Base-by-base conservation (phyloP, 1,284 basidiomycete species). In the Ceratobasidium sp. region DNA sequence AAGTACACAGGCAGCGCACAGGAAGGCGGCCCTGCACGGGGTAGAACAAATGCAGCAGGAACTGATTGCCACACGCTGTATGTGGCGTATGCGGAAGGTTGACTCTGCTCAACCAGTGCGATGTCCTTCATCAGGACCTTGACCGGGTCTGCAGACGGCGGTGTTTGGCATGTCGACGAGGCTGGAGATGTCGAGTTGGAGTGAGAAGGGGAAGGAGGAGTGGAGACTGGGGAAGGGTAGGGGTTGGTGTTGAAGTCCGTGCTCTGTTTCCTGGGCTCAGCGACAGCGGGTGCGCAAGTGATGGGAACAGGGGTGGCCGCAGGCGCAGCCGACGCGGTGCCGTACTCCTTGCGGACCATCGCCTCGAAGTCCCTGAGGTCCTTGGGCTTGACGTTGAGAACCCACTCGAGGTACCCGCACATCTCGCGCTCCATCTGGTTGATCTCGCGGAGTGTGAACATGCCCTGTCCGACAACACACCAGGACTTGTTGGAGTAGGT, bases 331-430 rank as follows among this genome's bases (percentile, higher is more conserved):
- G 14, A 32, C 3, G 28, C 23, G 30, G 32, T 21, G 16, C 61
- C 61, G n/a, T 49, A 30, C 43, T 63, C 44, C 61, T 63, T 35
- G n/a, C 43, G 28, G 43, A 46, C 21, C 84, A 84, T 79, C 0
- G 77, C 78, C 77, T 92, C 88, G 78, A 94, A 94, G 50, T 86
- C 87, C 11, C 80, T 77, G 1, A 95, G 83, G 3, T 91, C 90
- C 0, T 83, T 80, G 0, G 89, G 87, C 66, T 91, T 89, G 63
- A 94, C 90, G 66, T 91, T 92, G 8, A 96, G 85, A 80, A 95
- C 91, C 94, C 95, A 97, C 79, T 96, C 94, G 32, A 97, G 84
- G 79, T 96, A 96, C 30, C 87, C 90, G 79, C 94, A 96, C 90
- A 85, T 82, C 75, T 85, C 84, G 30, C 84, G 79, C 80, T 85